Percentiles rank a stretch among this genome's conserved stretches.
Conservation (phyloP, 768 basidiomycete genomes). For the Pleurotus citrinopileatus region DNA sequence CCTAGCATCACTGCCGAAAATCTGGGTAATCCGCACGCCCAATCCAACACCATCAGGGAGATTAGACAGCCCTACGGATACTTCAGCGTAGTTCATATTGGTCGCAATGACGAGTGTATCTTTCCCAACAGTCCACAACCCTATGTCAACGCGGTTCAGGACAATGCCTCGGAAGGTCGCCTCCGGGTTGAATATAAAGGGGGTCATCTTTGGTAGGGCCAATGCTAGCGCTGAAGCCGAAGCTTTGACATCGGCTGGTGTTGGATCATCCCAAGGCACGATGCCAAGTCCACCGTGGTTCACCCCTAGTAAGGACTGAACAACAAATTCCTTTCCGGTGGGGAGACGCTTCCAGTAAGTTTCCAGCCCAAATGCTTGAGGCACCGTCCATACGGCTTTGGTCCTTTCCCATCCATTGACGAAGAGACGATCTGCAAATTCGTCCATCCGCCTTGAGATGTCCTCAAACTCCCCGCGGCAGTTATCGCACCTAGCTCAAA, state of each 20-base stretch:
- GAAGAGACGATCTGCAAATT: conserved; percentile 56
- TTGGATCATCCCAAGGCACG: conserved; percentile 55
- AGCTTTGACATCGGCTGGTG: conserved; percentile 47
- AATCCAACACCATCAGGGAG: conserved; percentile 14
- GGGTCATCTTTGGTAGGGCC: conserved; percentile 40
- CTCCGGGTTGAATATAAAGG: conserved; percentile 41
- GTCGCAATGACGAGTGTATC: conserved; percentile 47
- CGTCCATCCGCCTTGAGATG: conserved; percentile 63
- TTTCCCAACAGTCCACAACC: conserved; percentile 41
- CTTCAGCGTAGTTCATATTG: conserved; percentile 44
- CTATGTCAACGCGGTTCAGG: conserved; percentile 41
- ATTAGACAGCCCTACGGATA: conserved; percentile 26
- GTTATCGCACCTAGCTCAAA: conserved; percentile 41
- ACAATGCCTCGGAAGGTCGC: conserved; percentile 40
- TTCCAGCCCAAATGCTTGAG: conserved; percentile 70
- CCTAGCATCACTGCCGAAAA: conserved; percentile 22
- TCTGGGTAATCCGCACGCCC: conserved; percentile 11
- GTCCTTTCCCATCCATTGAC: conserved; percentile 66
- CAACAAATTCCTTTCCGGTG: conserved; percentile 67
- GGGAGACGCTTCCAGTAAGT: conserved; percentile 62
- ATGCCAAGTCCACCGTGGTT: conserved; percentile 70
- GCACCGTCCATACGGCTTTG: conserved; percentile 77
- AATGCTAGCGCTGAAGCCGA: conserved; percentile 47
- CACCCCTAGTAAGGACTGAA: conserved; percentile 62
- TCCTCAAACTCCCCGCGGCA: conserved; percentile 73